These are phyloP conservation scores for Geranium incanum DNA, from an alignment of 441 rosid species.

Conservation along the genomic window DNA sequence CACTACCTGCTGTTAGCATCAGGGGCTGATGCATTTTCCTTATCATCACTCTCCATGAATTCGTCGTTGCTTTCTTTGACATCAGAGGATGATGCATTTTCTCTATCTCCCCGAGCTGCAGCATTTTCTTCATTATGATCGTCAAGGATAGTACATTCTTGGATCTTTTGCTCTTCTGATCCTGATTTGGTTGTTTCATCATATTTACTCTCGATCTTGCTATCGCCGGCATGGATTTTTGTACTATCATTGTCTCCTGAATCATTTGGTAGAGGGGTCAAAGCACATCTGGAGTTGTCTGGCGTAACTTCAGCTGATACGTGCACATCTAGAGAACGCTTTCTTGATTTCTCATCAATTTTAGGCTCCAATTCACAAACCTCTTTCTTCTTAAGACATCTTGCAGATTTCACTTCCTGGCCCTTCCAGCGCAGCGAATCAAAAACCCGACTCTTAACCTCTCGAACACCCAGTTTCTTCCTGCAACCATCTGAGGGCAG, in stretches of 20 bases:
- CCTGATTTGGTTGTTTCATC: not conserved
- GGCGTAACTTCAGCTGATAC: conserved; percentile 10
- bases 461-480: conserved; percentile 23
- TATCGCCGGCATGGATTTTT: not conserved
- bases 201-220: not conserved
- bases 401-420: conserved; percentile 27
- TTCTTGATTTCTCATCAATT: conserved; percentile 30
- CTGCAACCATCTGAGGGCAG: too few species aligned
- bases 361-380: conserved; percentile 14
- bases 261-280: conserved; percentile 6
- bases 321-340: conserved; percentile 18
- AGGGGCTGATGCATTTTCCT: conserved; percentile 31
- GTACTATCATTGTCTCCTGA: conserved; percentile 8
- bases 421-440: conserved; percentile 30
- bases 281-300: too few species aligned
- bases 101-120: conserved; percentile 8
- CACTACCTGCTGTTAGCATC: conserved; percentile 46
- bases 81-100: not conserved
- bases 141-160: not conserved
- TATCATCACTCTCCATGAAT: conserved; percentile 18
- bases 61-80: not conserved
- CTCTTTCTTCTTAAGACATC: not conserved
- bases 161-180: not conserved
- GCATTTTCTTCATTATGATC: not conserved
- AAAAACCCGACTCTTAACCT: conserved; percentile 85